Base-by-base conservation (phyloP, 176 grass and related monocot species). In the Eremochloa ophiuroides region DNA sequence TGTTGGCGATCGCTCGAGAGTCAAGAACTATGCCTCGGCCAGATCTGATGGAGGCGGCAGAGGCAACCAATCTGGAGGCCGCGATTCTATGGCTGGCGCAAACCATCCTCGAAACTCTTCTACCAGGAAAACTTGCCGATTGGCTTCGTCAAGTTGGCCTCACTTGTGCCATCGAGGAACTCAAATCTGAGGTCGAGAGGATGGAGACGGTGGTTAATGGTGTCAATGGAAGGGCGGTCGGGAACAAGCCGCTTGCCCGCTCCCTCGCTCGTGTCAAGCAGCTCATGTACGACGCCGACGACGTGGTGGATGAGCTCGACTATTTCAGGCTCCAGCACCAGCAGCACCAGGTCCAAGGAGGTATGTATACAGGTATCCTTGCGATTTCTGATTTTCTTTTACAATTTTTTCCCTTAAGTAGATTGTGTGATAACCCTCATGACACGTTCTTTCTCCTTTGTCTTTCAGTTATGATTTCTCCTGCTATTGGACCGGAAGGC, bases 271-370 rank as follows among this genome's bases (percentile, higher is more conserved):
- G 38, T 15, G 18, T 83, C 22, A 38, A 30, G 61, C 79, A 87
- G 17, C 20, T 77, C 17, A 55, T 87, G 10, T 83, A 70, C 4
- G 85, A 87, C 14, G 61, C 85, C 53, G 79, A 87, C 34, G 56
- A 87, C 12, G 8, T 28, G 4, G 8, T 88, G 13, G 78, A 88
- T 58, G 72, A 88, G 10, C 79, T 88, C 33, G 72, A 83, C 38
- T 78, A 88, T 73, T 83, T 0, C 74, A 62, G 85, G 68, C 84
- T 86, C 15, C n/a, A n/a, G n/a, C n/a, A n/a, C n/a, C n/a, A n/a
- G n/a, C 33, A 74, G 0, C 69, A 80, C 11, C 76, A 74, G 42
- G 35, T 80, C 26, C 2, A 80, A 58, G 76, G 13, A 74, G 76
- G 83, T 85, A 48, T 1, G 12, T 14, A 43, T 43, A 13, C 41